Evolutionary conservation across 257 asterid species (phyloP), one percentile per base, ranked within the genome.

Genomic region (Oldenlandia corymbosa): DNA sequence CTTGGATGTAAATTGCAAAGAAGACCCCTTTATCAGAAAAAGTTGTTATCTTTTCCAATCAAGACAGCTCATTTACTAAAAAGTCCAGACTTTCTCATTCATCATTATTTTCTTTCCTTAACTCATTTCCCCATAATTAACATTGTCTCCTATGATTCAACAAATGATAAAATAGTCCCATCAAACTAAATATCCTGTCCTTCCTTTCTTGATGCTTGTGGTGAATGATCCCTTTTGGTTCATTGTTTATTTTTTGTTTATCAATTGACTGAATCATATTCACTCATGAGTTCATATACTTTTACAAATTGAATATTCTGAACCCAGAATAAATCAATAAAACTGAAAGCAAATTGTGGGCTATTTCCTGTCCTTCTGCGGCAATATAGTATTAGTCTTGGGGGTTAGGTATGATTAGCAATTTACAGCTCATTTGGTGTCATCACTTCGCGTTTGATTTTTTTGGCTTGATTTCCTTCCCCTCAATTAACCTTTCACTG

Each of bases 361-460:
- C 13, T 1, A 32, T n/a, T 39, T 32, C 60, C 62, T 39, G 10
- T 60, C 60, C 42, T 45, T 14, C 30, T 45, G 43, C 17, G 57
- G n/a, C n/a, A n/a, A n/a, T n/a, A n/a, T n/a, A n/a, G n/a, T n/a
- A n/a, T n/a, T n/a, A n/a, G n/a, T 34, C 39, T 34, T 76, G 81
- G 6, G 55, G 53, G 53, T 62, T 63, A 48, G 69, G 54, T 59
- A 64, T 67, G 55, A 68, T 60, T 73, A 64, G 61, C 31, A 43
- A 23, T 45, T 78, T 76, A 68, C 80, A 73, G 77, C 78, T 84
- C 90, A 84, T 73, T 58, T 75, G 65, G 71, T 73, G 86, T 84
- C 95, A 84, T 78, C 82, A 84, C 80, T 72, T 84, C 90, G 92
- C 81, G 95, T 34, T 86, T 78, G 5, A 41, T 70, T 71, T 36